Evolutionary conservation across 1,284 basidiomycete species (phyloP), one percentile per base, ranked within the genome.

Genomic region (Phellopilus nigrolimitatus): DNA sequence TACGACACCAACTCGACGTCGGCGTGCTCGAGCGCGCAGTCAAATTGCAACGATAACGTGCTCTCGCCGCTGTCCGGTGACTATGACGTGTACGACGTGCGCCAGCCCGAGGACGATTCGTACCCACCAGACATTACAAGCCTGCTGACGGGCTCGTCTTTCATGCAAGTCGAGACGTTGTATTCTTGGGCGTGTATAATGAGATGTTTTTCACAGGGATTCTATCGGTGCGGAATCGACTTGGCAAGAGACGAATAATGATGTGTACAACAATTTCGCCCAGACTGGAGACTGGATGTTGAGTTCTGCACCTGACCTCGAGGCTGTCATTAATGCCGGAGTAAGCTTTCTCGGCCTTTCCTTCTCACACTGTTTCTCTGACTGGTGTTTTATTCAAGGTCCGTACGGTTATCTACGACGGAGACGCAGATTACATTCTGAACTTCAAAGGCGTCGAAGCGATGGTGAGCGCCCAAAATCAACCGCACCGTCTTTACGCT

Each of bases 251-350:
- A 70, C 70, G 1, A 81, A 71, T 60, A 40, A 60, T 27, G 56
- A 67, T 4, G 74, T 83, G 2, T 82, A 80, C 58, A 58, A 58
- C 51, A 79, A 82, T 58, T 83, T 84, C 56, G 75, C 76, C 2
- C 56, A 60, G 7, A 80, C 78, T 12, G 80, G 80, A 25, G 81
- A 84, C 53, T 82, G 79, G 80, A 82, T 82, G 80, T 68, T 73
- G 40, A 81, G 74, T 60, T 78, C 76, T 7, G 63, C 72, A 10
- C 77, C 74, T 1, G 59, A 76, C 54, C 65, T 83, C 19, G 79
- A 82, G 62, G 71, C 67, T 21, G 79, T 83, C 4, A 78, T 84
- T 57, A 71, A 82, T 54, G 71, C 79, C 37, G 79, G 80, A 4
- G 79, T 82, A 55, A 58, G 75, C n/a, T 55, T 7, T 4, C 30